Conservation (phyloP, 2,329 filamentous ascomycete species). For the Aspergillus sp. region DNA sequence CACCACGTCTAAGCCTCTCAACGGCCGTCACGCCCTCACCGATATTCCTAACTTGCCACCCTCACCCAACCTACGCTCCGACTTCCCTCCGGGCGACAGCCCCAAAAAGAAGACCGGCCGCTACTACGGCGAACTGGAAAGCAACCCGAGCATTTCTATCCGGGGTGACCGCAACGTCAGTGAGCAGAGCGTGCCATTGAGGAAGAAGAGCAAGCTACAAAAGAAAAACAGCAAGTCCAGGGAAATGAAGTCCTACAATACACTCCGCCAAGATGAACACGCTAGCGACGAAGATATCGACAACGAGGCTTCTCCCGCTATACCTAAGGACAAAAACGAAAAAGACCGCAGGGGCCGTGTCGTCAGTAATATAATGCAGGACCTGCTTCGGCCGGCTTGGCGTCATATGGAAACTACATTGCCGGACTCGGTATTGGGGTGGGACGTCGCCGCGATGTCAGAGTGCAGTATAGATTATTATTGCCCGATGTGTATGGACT, state of each 20-base stretch:
- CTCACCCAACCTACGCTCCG: conserved; percentile 11
- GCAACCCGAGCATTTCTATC: conserved; percentile 13
- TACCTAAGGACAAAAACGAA: conserved; percentile 14
- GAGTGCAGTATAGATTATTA: too few relatives aligned
- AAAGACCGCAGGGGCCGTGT: conserved; percentile 38
- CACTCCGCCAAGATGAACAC: conserved; percentile 26
- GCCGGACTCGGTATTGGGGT: conserved; percentile 40
- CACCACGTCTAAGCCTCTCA: conserved; percentile 11
- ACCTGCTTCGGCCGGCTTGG: conserved; percentile 23
- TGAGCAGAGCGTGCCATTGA: conserved; percentile 10
- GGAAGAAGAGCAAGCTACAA: conserved; percentile 25
- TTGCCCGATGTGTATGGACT: too few relatives aligned
- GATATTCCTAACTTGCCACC: conserved; percentile 31
- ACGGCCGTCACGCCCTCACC: conserved; percentile 25
- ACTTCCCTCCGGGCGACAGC: conserved; percentile 20
- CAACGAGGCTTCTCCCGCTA: not conserved
- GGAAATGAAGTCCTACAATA: conserved; percentile 28
- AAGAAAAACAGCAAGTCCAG: conserved; percentile 23
- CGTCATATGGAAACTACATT: conserved; percentile 38
- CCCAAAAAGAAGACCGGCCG: conserved; percentile 24
- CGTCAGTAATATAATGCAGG: conserved; percentile 31
- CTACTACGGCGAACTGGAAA: conserved; percentile 35
- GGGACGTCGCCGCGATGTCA: conserved; percentile 40
- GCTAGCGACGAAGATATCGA: conserved; percentile 18
- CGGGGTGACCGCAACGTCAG: conserved; percentile 16